Conservation (phyloP, 148 eudicot species). For the Rhododendron griersonianum region DNA sequence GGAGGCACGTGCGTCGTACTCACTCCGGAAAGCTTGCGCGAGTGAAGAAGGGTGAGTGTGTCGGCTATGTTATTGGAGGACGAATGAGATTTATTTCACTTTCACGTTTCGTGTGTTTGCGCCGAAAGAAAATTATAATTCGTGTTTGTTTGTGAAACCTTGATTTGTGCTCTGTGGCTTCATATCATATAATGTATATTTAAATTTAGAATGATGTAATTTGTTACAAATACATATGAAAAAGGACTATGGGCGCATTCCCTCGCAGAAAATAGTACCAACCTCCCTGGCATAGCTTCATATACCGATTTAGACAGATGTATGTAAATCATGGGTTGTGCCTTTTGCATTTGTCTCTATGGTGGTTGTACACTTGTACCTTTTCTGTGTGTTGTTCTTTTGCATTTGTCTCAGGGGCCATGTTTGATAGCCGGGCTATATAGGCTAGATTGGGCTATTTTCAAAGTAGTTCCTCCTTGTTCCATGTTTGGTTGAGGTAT, state of each 20-base stretch:
- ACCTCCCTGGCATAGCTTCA: neutral
- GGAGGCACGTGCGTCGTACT: conserved; percentile 67
- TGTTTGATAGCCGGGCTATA: neutral
- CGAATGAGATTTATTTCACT: neutral
- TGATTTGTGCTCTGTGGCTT: neutral
- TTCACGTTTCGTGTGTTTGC: neutral
- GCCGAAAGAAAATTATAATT: neutral
- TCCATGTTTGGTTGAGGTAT: neutral
- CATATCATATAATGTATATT: neutral
- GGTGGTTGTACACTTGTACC: neutral
- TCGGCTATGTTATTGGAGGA: neutral
- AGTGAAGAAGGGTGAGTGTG: conserved; percentile 71
- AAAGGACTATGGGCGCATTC: neutral
- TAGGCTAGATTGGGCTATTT: neutral
- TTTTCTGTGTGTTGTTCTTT: neutral
- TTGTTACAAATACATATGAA: no score
- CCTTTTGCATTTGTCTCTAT: neutral
- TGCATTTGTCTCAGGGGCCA: neutral
- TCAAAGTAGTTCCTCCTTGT: neutral
- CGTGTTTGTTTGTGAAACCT: neutral
- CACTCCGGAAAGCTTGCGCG: conserved; percentile 78
- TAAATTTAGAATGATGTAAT: neutral
- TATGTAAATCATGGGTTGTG: neutral
- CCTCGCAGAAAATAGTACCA: neutral
- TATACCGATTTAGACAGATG: neutral